Evolutionary conservation across 352 stramenopile genomes (phyloP), one percentile per base, ranked within the genome.

Genomic region (Globisporangium nunn): DNA sequence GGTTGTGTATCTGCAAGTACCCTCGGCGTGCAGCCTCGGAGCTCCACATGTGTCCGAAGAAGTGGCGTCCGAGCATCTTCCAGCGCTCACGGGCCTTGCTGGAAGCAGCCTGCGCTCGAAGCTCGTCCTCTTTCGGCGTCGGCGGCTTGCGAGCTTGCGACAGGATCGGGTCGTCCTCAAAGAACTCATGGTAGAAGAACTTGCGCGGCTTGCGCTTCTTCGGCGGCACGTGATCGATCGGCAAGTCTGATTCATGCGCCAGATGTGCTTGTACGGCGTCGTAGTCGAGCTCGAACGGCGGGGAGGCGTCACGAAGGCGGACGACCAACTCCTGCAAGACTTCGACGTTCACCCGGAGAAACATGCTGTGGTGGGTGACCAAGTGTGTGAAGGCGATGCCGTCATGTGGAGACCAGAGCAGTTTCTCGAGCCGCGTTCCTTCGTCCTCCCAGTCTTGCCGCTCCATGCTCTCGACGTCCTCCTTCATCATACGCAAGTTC

Each of bases 161-260:
- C 43, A 85, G 62, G 18, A 86, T 74, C 0, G 68, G 67, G 43
- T 88, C 75, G 17, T 82, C 68, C 58, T 88, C 74, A 51, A 84
- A 86, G 54, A 84, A 88, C 50, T 88, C 75, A 48, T 88, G 78
- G 52, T 86, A 88, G 59, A 88, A 88, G 54, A 88, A 88, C 45
- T 68, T 68, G 6, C 72, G 72, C 7, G 60, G 64, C 31, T 74
- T 78, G 4, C 72, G 63, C 41, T 78, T 81, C 51, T 74, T 81
- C 2, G 35, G 56, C 4, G 70, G 74, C 0, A 86, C 63, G 6
- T 64, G 62, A 0, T 80, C 66, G 23, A 74, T 48, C 6, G 57
- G 50, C 30, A 88, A 43, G 2, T 46, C 62, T 8, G 61, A 31
- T 55, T 88, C 78, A 0, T 49, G 54, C 29, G 31, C 23, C 7